Conservation (phyloP, 225 moss, liverwort and hornwort genomes). For the Straminergon stramineum region DNA sequence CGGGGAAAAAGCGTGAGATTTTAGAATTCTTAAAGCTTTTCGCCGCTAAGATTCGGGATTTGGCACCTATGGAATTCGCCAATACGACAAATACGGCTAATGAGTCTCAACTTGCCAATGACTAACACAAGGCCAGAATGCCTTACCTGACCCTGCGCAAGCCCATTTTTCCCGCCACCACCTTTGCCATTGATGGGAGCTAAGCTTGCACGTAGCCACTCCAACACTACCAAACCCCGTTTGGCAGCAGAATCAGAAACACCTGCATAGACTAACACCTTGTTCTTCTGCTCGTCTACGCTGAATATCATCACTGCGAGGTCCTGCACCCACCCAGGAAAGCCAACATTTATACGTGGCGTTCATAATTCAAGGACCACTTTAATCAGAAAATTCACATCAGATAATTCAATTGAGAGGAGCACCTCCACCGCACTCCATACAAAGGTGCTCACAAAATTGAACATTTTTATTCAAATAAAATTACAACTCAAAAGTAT, state of each 20-base stretch:
- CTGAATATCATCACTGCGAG: slow-evolving; percentile 58
- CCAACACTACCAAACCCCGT: slow-evolving; percentile 37
- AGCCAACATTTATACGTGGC: not conserved
- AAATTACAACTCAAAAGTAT: not conserved
- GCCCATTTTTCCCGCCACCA: slow-evolving; percentile 54
- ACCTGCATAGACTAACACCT: slow-evolving; percentile 48
- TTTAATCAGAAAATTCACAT: not conserved
- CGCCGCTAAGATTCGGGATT: not conserved
- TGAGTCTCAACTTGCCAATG: not conserved
- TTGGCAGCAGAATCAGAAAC: slow-evolving; percentile 43
- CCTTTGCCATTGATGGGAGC: slow-evolving; percentile 50
- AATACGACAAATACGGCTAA: not conserved
- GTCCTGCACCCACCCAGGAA: slow-evolving; percentile 10
- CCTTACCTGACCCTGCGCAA: slow-evolving; percentile 50
- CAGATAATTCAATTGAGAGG: not conserved
- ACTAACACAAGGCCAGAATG: not conserved
- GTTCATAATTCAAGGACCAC: not conserved
- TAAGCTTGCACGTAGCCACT: slow-evolving; percentile 44
- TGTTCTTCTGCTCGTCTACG: slow-evolving; percentile 50
- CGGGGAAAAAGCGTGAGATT: not conserved
- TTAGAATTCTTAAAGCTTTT: not conserved
- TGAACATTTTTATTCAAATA: not conserved
- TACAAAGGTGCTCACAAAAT: not conserved
- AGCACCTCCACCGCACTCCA: not conserved
- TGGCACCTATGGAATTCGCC: not conserved